A percentile compares a stretch with the other conserved stretches of the same genome.
phyloP scores from a whole-genome alignment of 129 eudicot genomes.

The Flaveria brownii region DNA sequence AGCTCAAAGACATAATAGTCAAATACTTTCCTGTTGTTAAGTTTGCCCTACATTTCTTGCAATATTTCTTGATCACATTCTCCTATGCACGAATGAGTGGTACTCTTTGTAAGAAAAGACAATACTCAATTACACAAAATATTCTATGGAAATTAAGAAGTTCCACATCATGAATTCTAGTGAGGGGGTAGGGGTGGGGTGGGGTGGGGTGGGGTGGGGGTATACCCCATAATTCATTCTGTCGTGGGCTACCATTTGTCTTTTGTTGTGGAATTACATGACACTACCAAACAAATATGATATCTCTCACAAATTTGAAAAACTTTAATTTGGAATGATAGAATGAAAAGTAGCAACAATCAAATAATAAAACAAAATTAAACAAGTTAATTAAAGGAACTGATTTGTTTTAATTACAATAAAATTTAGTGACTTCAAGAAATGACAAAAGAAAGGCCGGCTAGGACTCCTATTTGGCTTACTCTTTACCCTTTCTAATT shows the following conservation, averaged over 20 bases:
- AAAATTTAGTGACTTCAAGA: constrained; percentile 32
- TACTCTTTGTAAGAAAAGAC: constrained; percentile 7
- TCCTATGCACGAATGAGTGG: constrained; percentile 24
- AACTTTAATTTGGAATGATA: constrained; percentile 35
- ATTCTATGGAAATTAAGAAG: constrained; percentile 28
- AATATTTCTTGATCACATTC: constrained; percentile 19
- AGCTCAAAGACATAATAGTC: neutral
- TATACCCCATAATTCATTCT: constrained; percentile 32
- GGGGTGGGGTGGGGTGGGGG: neutral
- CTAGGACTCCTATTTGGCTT: constrained; percentile 67
- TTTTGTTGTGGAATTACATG: constrained; percentile 44
- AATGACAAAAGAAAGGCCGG: constrained; percentile 64
- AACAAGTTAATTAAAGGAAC: constrained; percentile 23
- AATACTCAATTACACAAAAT: constrained; percentile 13
- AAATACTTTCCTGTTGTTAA: constrained; percentile 1
- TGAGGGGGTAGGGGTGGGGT: constrained; percentile 19
- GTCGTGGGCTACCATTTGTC: constrained; percentile 57
- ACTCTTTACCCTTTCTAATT: constrained; percentile 44
- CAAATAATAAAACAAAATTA: constrained; percentile 35
- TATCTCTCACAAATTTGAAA: constrained; percentile 22
- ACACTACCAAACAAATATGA: constrained; percentile 33
- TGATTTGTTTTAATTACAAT: constrained; percentile 34
- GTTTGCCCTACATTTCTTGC: constrained; percentile 15
- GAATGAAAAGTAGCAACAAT: constrained; percentile 49
- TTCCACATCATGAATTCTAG: constrained; percentile 24